A percentile compares a stretch with the other conserved stretches of the same genome.
These are phyloP conservation scores for Amauroascus verrucosus DNA, from an alignment of 2,329 filamentous ascomycete species.

Conservation along the genomic window DNA sequence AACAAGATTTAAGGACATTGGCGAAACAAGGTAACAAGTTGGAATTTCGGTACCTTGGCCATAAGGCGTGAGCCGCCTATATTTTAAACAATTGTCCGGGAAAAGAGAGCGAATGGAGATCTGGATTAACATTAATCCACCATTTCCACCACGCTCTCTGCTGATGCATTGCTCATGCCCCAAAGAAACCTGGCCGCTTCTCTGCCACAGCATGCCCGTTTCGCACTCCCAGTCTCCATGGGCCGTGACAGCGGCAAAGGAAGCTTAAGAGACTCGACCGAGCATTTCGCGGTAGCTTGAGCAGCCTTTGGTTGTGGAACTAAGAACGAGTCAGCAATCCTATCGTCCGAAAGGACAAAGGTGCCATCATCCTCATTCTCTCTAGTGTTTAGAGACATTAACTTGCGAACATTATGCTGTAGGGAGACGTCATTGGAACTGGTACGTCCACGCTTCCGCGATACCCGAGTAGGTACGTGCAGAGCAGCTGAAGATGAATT, in stretches of 20 bases:
- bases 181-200: conserved; percentile 10
- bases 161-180: conserved; percentile 3
- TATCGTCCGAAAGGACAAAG: conserved; percentile 25
- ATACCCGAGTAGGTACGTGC: conserved; percentile 10
- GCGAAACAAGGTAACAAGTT: background rate
- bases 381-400: conserved; percentile 24
- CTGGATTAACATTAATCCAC: background rate
- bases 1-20: background rate
- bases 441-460: conserved; percentile 34
- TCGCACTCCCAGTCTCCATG: conserved; percentile 25
- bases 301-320: conserved; percentile 19
- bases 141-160: conserved; percentile 5
- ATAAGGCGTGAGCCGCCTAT: background rate
- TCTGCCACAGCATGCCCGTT: conserved; percentile 32
- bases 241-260: conserved; percentile 23
- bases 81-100: background rate
- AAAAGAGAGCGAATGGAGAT: background rate
- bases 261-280: conserved; percentile 18
- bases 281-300: conserved; percentile 15
- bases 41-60: background rate
- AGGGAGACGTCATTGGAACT: conserved; percentile 31
- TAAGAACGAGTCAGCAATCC: conserved; percentile 27
- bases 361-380: conserved; percentile 18
- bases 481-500: conserved; percentile 7
- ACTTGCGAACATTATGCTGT: conserved; percentile 32